These are phyloP conservation scores for Fusarium brevicatenulatum DNA, from an alignment of 2,329 filamentous ascomycete species.

Conservation along the genomic window DNA sequence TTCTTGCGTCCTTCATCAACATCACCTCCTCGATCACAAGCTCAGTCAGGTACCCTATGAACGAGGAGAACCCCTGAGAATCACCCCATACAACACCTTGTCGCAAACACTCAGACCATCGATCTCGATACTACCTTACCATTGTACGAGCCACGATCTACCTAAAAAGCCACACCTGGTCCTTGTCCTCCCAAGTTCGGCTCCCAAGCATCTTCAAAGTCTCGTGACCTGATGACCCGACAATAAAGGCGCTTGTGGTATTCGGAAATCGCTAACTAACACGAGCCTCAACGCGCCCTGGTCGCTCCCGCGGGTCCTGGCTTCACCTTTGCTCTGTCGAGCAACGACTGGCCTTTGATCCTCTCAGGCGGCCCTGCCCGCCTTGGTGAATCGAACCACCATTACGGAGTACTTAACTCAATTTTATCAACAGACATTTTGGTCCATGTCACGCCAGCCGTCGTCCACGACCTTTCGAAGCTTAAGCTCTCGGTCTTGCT, in stretches of 20 bases:
- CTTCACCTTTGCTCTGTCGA: conserved; percentile 18
- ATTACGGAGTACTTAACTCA: background rate
- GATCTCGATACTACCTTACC: conserved; percentile 1
- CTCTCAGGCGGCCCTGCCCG: conserved; percentile 32
- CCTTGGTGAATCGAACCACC: conserved; percentile 37
- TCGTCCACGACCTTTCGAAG: conserved; percentile 21
- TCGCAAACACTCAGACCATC: background rate
- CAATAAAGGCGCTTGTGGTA: conserved; percentile 19
- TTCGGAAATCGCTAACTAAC: conserved; percentile 29
- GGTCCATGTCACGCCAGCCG: conserved; percentile 41
- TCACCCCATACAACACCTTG: background rate
- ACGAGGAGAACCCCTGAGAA: background rate
- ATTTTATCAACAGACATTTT: conserved; percentile 23
- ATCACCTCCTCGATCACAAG: conserved; percentile 7
- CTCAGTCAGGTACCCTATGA: background rate
- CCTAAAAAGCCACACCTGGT: conserved; percentile 23
- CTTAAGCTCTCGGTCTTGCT: conserved; percentile 19
- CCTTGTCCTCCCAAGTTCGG: conserved; percentile 30
- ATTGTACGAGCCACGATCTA: conserved; percentile 17
- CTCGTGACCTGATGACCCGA: conserved; percentile 30
- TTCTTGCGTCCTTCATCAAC: conserved; percentile 31
- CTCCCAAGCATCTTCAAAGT: conserved; percentile 19
- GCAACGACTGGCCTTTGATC: conserved; percentile 30
- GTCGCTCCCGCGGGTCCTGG: conserved; percentile 16
- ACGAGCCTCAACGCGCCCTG: conserved; percentile 36